A percentile compares a stretch with the other conserved stretches of the same genome.
phyloP scores from a whole-genome alignment of 371 early-diverging fungal genomes.

The Apophysomyces variabilis region DNA sequence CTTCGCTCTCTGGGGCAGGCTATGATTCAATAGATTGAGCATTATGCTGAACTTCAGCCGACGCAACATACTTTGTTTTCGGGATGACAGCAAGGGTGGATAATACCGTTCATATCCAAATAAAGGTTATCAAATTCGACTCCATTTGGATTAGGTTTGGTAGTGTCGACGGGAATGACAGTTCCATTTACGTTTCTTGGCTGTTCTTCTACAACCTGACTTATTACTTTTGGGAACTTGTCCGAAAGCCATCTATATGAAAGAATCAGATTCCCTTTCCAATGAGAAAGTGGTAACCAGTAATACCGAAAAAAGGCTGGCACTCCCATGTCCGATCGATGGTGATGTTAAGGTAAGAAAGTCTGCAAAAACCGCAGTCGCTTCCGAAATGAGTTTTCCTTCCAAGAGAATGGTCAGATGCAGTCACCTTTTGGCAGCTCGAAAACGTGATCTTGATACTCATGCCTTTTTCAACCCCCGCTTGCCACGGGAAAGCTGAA shows the following conservation, averaged over 20 bases:
- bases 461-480: no score
- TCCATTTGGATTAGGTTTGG: slow-evolving; percentile 93
- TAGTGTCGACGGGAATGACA: slow-evolving; percentile 83
- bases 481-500: no score
- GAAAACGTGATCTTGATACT: no score
- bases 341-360: background rate
- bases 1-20: slow-evolving; percentile 91
- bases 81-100: slow-evolving; percentile 98
- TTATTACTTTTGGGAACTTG: slow-evolving; percentile 93
- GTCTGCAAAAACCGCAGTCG: no score
- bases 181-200: slow-evolving; percentile 73
- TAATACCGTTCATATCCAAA: slow-evolving; percentile 99
- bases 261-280: background rate
- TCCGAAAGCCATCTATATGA: slow-evolving; percentile 83
- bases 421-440: no score
- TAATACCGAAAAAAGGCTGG: slow-evolving; percentile 77
- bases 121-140: slow-evolving; percentile 96
- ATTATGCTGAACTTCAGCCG: background rate
- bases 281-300: background rate
- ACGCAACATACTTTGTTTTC: slow-evolving; percentile 74
- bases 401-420: no score
- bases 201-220: slow-evolving; percentile 79
- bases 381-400: no score
- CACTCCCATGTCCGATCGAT: slow-evolving; percentile 69
- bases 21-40: slow-evolving; percentile 23